Evolutionary conservation across 2,329 filamentous ascomycete species (phyloP).

Genomic region (Paradendryphiella salina): DNA sequence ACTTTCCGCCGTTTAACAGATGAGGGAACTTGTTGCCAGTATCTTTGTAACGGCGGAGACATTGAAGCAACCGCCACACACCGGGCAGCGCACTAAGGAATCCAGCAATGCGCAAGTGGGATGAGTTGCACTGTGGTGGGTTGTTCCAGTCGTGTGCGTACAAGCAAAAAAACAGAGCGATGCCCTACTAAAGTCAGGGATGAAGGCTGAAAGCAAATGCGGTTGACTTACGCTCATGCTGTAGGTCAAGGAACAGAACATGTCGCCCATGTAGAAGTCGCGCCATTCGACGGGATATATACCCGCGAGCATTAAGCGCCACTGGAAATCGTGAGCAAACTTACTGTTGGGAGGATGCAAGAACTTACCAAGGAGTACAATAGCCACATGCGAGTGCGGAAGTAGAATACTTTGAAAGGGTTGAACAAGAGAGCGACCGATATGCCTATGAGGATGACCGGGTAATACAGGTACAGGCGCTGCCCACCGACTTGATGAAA

Average conservation of each 20-base stretch:
- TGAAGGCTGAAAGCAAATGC: background rate
- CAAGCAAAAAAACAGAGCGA: slow-evolving; percentile 91
- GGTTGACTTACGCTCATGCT: slow-evolving; percentile 71
- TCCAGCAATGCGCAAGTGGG: slow-evolving; percentile 77
- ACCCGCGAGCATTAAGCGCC: slow-evolving; percentile 81
- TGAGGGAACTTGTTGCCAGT: slow-evolving; percentile 89
- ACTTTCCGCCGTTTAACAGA: slow-evolving; percentile 90
- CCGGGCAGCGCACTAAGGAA: slow-evolving; percentile 83
- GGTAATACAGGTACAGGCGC: slow-evolving; percentile 80
- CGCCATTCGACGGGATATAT: slow-evolving; percentile 93
- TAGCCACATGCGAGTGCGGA: slow-evolving; percentile 81
- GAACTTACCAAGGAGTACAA: slow-evolving; percentile 78
- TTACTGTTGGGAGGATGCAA: background rate
- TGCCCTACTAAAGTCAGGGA: slow-evolving; percentile 60
- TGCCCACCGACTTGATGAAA: slow-evolving; percentile 71
- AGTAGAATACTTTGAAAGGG: slow-evolving; percentile 73
- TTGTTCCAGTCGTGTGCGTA: slow-evolving; percentile 79
- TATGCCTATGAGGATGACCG: slow-evolving; percentile 74
- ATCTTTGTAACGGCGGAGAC: slow-evolving; percentile 84
- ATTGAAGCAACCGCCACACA: slow-evolving; percentile 90
- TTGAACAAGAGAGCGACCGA: slow-evolving; percentile 72
- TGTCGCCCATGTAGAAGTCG: slow-evolving; percentile 96
- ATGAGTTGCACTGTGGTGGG: slow-evolving; percentile 80
- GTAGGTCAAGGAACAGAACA: slow-evolving; percentile 96
- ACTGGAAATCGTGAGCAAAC: slow-evolving; percentile 57